Base-by-base conservation (phyloP, 345 rosid genomes). In the Hirschfeldia incana region DNA sequence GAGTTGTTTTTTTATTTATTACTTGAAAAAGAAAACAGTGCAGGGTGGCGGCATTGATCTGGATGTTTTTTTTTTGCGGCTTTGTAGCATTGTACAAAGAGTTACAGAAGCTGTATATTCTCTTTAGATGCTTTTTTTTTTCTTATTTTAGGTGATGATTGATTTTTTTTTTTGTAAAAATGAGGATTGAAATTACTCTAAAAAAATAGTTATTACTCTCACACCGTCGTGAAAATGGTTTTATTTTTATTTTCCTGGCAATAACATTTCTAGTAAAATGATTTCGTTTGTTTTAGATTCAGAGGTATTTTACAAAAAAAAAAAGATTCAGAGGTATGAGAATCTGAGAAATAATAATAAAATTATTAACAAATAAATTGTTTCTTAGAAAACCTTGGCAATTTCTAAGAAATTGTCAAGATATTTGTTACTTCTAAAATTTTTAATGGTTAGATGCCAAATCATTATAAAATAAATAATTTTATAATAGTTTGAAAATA, bases 11-110 rank as follows among this genome's bases (percentile, higher is more conserved):
- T 9, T 21, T 30, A 3, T 30, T 30, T 30, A 0, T 30, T 33
- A 69, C 61, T 63, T n/a, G 21, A 30, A 10, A 28, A 65, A 62
- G 9, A 4, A 5, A 33, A 27, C 8, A 71, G 27, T 55, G 39
- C 76, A 57, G 65, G 76, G 46, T 70, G 71, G 49, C 71, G 59
- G 72, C 76, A 70, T 33, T 71, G 33, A 62, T 69, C 63, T 69
- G 63, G 30, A 53, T 49, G 55, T 4, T 1, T n/a, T 49, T 36
- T 21, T 67, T 68, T 49, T 59, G 8, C 30, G 3, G 5, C 27
- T 16, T 42, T 42, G 8, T 21, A 21, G 21, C 4, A 13, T 13
- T 49, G 11, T 12, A n/a, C 16, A 4, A 63, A 32, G 67, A 34
- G 27, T 63, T 60, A 4, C 34, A 60, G 64, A 36, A 21, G 28